Base-by-base conservation (phyloP, 129 eudicot genomes). In the Kitagawia praeruptora region DNA sequence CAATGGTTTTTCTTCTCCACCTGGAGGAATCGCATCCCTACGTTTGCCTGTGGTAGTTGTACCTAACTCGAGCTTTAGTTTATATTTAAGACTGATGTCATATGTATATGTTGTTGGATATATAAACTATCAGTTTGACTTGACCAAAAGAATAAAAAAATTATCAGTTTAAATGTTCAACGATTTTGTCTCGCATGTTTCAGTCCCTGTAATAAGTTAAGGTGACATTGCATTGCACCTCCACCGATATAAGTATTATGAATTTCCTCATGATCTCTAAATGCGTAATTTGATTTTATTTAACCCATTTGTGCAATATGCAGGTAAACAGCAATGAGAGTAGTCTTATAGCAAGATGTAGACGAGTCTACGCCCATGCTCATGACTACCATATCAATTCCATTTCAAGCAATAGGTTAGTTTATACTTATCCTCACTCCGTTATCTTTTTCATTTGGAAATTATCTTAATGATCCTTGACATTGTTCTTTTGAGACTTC, bases 311-410 rank as follows among this genome's bases (percentile, higher is more conserved):
- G 42, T 75, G 8, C 47, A 69, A 21, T 81, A 74, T 78, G 81
- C 73, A 96, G 99, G 98, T 92, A 75, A 89, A 95, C 74, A 90
- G 91, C 87, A 80, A 86, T 48, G 99, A 96, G 87, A 92, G 95
- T 75, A 96, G 87, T 84, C 98, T 90, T 75, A 84, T 82, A 75
- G 94, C 98, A 69, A 90, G 96, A 85, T 96, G 99, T 85, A 86
- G 98, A 83, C 89, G 98, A 84, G 96, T 92, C 28, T 96, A 96
- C 83, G 98, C 98, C 73, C 97, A 96, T 80, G 99, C 99, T 42
- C 99, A 96, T 89, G 99, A 96, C 78, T 96, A 92, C 74, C 98
- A 96, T 83, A 92, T 96, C 79, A 96, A 96, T 83, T 96, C 99
- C 4, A 90, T 96, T 80, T 96, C 99, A 84, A 92, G 86, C 84